Evolutionary conservation across 2,329 filamentous ascomycete species (phyloP).

Genomic region (Claviceps maximensis): DNA sequence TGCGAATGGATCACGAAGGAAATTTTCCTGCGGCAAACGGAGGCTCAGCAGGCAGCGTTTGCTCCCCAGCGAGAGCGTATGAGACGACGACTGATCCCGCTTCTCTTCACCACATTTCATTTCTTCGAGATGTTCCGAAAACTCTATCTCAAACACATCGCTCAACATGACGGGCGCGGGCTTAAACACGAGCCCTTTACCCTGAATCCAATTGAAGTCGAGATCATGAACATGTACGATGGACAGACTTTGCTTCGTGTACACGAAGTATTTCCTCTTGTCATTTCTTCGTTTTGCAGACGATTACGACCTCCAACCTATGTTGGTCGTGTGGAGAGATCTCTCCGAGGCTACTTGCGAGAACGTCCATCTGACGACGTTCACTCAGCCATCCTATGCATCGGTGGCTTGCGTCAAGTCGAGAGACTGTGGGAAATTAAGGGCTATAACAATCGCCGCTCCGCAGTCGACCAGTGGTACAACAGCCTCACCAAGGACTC

Average conservation of each 20-base stretch:
- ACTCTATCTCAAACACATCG: constrained; percentile 43
- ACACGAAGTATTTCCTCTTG: constrained; percentile 50
- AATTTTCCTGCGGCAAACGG: constrained; percentile 46
- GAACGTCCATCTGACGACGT: constrained; percentile 50
- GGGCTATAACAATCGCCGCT: constrained; percentile 47
- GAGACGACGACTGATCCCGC: constrained; percentile 48
- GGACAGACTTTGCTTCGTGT: constrained; percentile 48
- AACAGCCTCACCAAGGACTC: constrained; percentile 35
- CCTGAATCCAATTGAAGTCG: constrained; percentile 46
- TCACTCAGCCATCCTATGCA: constrained; percentile 44
- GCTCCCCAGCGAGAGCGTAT: constrained; percentile 49
- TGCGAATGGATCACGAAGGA: constrained; percentile 53
- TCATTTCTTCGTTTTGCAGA: constrained; percentile 51
- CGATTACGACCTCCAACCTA: constrained; percentile 51
- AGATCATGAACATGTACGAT: constrained; percentile 53
- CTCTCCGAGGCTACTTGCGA: constrained; percentile 48
- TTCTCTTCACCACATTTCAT: constrained; percentile 53
- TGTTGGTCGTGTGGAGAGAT: constrained; percentile 47
- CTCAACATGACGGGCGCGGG: constrained; percentile 36
- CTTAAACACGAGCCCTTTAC: constrained; percentile 41
- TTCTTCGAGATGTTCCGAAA: constrained; percentile 54
- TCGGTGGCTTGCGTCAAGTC: constrained; percentile 50
- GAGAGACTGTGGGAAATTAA: constrained; percentile 54
- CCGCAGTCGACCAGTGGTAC: constrained; percentile 48
- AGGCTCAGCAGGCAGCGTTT: constrained; percentile 41